A percentile compares a stretch with the other conserved stretches of the same genome.
These are phyloP conservation scores for Raddia distichophylla DNA, from an alignment of 176 grass and related monocot genomes.

Conservation along the genomic window DNA sequence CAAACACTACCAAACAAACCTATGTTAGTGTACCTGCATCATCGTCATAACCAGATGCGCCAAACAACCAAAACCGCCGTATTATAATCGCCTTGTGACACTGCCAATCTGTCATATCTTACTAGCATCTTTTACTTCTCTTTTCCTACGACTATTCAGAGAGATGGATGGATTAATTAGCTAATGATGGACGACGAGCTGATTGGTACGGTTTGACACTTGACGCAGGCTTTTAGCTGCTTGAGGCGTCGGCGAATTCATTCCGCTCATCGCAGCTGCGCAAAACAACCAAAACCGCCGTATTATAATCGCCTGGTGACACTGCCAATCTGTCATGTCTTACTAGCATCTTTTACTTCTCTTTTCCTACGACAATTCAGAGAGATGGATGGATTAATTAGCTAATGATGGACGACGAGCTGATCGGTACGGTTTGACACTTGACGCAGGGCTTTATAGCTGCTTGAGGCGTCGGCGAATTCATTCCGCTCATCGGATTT, in stretches of 20 bases:
- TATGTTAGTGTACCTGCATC: constrained; percentile 7
- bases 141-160: too few relatives aligned
- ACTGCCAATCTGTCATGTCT: not conserved
- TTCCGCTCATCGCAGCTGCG: not conserved
- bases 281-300: not conserved
- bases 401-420: not conserved
- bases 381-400: not conserved
- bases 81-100: not conserved
- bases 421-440: not conserved
- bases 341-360: not conserved
- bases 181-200: not conserved
- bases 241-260: too few relatives aligned
- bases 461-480: too few relatives aligned
- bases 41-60: not conserved
- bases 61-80: not conserved
- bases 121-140: not conserved
- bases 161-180: not conserved
- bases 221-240: too few relatives aligned
- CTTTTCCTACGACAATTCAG: too few relatives aligned
- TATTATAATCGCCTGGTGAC: not conserved
- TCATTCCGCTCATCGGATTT: not conserved
- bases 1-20: too few relatives aligned
- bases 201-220: not conserved
- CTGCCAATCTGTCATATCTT: not conserved
- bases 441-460: too few relatives aligned